These are phyloP conservation scores for Mollisia scopiformis DNA, from an alignment of 2,329 filamentous ascomycete genomes.

Conservation along the genomic window DNA sequence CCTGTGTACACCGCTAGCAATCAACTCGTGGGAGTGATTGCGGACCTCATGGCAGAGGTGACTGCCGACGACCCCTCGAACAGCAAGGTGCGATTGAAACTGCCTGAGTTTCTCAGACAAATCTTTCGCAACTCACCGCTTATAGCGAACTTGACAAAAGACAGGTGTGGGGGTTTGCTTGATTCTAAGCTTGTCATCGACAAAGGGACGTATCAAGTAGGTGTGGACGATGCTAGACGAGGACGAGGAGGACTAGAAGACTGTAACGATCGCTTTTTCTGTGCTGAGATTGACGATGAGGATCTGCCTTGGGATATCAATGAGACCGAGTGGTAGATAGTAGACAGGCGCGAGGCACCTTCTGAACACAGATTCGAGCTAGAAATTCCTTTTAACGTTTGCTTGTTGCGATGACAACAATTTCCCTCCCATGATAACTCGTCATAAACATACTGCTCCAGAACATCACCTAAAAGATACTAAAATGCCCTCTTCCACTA, in stretches of 20 bases:
- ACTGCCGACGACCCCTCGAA: too few species aligned
- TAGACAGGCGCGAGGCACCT: not conserved
- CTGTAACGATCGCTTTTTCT: not conserved
- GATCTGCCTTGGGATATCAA: not conserved
- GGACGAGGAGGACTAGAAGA: too few species aligned
- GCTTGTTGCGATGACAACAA: too few species aligned
- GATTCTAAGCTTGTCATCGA: not conserved
- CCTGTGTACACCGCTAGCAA: too few species aligned
- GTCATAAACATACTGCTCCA: too few species aligned
- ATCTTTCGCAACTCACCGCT: not conserved
- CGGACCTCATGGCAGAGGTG: too few species aligned
- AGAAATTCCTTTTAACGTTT: too few species aligned
- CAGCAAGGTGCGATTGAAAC: not conserved
- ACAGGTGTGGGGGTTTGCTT: not conserved
- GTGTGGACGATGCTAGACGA: not conserved
- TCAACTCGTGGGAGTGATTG: too few species aligned
- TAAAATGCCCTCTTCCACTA: too few species aligned
- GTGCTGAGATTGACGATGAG: not conserved
- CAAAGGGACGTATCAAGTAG: not conserved
- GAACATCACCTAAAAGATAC: too few species aligned
- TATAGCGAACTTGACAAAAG: not conserved
- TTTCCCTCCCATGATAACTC: too few species aligned
- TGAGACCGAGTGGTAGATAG: not conserved
- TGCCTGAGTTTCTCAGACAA: not conserved
- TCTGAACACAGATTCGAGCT: too few species aligned